Evolutionary conservation across 805 yeast species (phyloP).

Genomic region (Kluyveromyces siamensis): DNA sequence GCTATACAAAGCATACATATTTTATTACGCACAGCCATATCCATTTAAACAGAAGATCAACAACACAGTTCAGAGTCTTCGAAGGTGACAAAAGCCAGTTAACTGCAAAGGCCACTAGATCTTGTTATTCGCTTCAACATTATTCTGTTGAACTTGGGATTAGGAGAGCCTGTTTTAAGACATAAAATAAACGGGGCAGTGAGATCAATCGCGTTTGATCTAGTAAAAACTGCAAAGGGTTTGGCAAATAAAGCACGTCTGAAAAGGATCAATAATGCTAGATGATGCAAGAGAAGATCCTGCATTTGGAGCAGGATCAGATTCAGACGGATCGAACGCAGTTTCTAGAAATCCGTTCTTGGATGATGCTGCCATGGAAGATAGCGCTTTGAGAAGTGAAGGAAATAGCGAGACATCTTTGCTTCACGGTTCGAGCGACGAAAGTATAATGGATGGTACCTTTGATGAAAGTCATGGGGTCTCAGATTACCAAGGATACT

Average conservation of each 20-base stretch:
- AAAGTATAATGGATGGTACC: not conserved
- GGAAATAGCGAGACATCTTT: conserved; percentile 6
- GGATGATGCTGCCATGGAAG: conserved; percentile 8
- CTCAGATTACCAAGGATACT: conserved; percentile 26
- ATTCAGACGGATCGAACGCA: not conserved
- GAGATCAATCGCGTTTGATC: not conserved
- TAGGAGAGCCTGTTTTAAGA: not conserved
- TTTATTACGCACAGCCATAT: not conserved
- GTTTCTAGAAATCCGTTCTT: conserved; percentile 7
- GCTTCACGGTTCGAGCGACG: conserved; percentile 1
- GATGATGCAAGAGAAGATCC: not conserved
- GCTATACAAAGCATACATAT: not conserved
- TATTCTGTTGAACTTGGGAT: not conserved
- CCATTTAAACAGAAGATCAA: not conserved
- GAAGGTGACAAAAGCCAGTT: no score
- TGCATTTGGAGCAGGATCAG: not conserved
- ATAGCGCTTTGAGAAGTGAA: conserved; percentile 6
- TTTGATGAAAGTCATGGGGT: conserved; percentile 3
- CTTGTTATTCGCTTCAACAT: no score
- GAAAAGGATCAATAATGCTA: not conserved
- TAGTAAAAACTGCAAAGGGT: not conserved
- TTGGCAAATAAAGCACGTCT: no score
- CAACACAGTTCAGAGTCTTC: no score
- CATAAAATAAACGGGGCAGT: not conserved
- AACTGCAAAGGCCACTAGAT: no score